These are phyloP conservation scores for Coelastrella sp. DNA, from an alignment of 139 green algal species.

Conservation along the genomic window DNA sequence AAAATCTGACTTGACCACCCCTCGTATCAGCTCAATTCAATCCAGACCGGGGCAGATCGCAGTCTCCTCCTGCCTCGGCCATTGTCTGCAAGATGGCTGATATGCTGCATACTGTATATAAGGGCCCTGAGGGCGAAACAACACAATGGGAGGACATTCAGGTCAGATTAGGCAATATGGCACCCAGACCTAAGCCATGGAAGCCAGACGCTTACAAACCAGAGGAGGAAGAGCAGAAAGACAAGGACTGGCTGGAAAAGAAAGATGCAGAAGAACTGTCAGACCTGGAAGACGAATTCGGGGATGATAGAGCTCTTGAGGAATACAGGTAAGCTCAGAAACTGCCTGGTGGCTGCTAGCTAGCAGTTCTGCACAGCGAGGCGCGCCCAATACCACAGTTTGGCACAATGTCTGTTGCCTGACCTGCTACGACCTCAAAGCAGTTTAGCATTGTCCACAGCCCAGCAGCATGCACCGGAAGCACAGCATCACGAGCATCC, in stretches of 20 bases:
- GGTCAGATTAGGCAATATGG: slow-evolving; percentile 73
- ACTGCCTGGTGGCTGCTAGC: too few relatives aligned
- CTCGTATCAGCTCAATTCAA: too few relatives aligned
- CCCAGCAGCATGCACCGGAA: too few relatives aligned
- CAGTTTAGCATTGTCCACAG: too few relatives aligned
- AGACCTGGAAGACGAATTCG: slow-evolving; percentile 82
- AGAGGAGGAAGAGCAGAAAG: slow-evolving; percentile 54
- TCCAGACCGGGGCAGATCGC: too few relatives aligned
- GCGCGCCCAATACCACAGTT: too few relatives aligned
- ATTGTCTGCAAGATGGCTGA: not conserved
- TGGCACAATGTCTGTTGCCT: too few relatives aligned
- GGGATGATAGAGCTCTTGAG: slow-evolving; percentile 82
- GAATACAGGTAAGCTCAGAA: slow-evolving; percentile 72
- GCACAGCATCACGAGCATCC: too few relatives aligned
- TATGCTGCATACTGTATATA: slow-evolving; percentile 77
- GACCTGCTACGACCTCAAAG: too few relatives aligned
- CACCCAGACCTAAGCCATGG: slow-evolving; percentile 64
- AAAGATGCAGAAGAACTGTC: slow-evolving; percentile 69
- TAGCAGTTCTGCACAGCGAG: too few relatives aligned
- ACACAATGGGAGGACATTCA: slow-evolving; percentile 94
- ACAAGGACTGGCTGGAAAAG: slow-evolving; percentile 66
- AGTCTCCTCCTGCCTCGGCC: too few relatives aligned
- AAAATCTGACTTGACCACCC: too few relatives aligned
- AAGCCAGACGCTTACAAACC: slow-evolving; percentile 74
- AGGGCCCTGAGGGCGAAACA: slow-evolving; percentile 70